A percentile compares a stretch with the other conserved stretches of the same genome.
Evolutionary conservation across 148 eudicot genomes (phyloP).

Genomic region (Dianthus caryophyllus): DNA sequence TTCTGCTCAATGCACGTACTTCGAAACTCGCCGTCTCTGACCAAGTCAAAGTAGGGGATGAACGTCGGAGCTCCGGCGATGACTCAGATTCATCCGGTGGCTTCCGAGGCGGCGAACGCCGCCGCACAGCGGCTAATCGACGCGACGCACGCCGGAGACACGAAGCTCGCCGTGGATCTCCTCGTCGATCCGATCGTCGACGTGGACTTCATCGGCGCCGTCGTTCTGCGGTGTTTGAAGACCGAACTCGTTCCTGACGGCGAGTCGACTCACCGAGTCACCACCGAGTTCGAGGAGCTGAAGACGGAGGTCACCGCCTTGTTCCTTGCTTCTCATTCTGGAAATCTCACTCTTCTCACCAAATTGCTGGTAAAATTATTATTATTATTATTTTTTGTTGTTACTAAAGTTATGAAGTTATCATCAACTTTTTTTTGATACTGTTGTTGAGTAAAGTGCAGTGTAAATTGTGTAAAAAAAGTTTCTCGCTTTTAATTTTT

Average conservation of each 20-base stretch:
- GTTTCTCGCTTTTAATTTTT: constrained; percentile 5
- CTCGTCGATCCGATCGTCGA: constrained; percentile 46
- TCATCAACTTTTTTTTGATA: not conserved
- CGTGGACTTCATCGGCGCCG: constrained; percentile 55
- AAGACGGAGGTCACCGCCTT: constrained; percentile 59
- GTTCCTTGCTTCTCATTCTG: constrained; percentile 64
- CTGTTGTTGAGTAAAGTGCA: constrained; percentile 19
- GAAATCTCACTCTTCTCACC: constrained; percentile 42
- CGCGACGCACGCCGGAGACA: constrained; percentile 41
- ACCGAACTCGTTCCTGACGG: constrained; percentile 49
- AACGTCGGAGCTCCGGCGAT: constrained; percentile 28
- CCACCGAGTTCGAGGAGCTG: constrained; percentile 56
- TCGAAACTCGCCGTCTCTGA: not conserved
- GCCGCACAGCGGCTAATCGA: constrained; percentile 43
- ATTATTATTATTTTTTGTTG: too few relatives aligned
- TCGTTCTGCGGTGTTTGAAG: constrained; percentile 38
- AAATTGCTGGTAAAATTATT: constrained; percentile 65
- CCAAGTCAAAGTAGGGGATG: not conserved
- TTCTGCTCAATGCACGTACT: not conserved
- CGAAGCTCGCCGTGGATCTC: constrained; percentile 35
- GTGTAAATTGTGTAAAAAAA: constrained; percentile 17
- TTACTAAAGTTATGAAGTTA: too few relatives aligned
- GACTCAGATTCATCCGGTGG: constrained; percentile 44
- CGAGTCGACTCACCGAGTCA: constrained; percentile 44
- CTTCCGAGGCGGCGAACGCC: constrained; percentile 33